These are phyloP conservation scores for Gloeopeniophorella convolvens DNA, from an alignment of 768 basidiomycete species.

Conservation along the genomic window DNA sequence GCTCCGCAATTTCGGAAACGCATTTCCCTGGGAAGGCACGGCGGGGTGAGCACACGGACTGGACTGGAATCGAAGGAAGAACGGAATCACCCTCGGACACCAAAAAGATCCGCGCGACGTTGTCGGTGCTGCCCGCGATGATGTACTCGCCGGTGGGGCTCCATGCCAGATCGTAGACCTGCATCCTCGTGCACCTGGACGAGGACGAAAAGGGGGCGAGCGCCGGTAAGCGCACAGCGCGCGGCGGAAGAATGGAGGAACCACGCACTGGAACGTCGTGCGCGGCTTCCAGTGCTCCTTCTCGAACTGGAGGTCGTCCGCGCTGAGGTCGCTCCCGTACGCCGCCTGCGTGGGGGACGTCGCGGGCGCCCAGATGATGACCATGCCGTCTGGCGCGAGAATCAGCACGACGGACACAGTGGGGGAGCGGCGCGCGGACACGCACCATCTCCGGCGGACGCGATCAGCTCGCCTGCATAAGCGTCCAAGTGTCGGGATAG, in stretches of 20 bases:
- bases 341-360: slow-evolving; percentile 60
- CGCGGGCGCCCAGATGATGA: slow-evolving; percentile 91
- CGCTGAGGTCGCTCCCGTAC: slow-evolving; percentile 76
- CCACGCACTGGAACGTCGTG: slow-evolving; percentile 70
- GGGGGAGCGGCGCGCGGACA: slow-evolving; percentile 10
- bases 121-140: slow-evolving; percentile 95
- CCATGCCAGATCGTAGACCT: slow-evolving; percentile 98
- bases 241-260: not conserved
- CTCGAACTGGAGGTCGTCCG: slow-evolving; percentile 80
- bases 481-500: not conserved
- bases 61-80: not conserved
- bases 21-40: slow-evolving; percentile 69
- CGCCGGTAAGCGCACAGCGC: not conserved
- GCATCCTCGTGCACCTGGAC: slow-evolving; percentile 81
- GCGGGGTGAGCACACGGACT: slow-evolving; percentile 2
- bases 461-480: slow-evolving; percentile 73
- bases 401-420: slow-evolving; percentile 2
- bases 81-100: slow-evolving; percentile 41
- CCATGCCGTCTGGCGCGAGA: slow-evolving; percentile 74
- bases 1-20: slow-evolving; percentile 86
- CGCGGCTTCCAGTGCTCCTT: slow-evolving; percentile 94
- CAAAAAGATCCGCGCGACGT: slow-evolving; percentile 81
- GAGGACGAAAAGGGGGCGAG: too few relatives aligned
- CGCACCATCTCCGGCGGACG: slow-evolving; percentile 96
- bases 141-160: slow-evolving; percentile 92